These are phyloP conservation scores for Cladorrhinum samala DNA, from an alignment of 495 filamentous ascomycete species.

Conservation along the genomic window DNA sequence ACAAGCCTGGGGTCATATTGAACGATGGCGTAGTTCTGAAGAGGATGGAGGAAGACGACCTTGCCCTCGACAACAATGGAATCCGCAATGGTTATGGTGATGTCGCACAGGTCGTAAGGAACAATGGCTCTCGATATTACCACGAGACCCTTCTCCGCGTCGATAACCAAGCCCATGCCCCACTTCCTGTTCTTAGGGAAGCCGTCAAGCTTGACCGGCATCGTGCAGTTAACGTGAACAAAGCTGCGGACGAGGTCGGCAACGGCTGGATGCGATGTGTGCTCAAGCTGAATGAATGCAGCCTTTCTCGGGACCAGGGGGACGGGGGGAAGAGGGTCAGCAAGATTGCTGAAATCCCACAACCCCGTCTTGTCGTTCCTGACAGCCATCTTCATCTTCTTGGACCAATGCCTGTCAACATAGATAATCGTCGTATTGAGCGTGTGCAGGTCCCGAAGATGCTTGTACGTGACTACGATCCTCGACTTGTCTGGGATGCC, in stretches of 20 bases:
- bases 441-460: constrained; percentile 90
- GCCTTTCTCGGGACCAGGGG: constrained; percentile 68
- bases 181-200: constrained; percentile 90
- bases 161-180: constrained; percentile 90
- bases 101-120: constrained; percentile 94
- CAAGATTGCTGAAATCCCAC: constrained; percentile 90
- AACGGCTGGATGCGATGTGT: constrained; percentile 80
- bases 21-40: constrained; percentile 94
- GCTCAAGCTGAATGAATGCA: constrained; percentile 84
- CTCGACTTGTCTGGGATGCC: constrained; percentile 81
- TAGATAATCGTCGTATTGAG: constrained; percentile 87
- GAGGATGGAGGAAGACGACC: constrained; percentile 93
- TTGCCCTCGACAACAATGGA: constrained; percentile 90
- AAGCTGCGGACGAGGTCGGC: constrained; percentile 92
- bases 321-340: constrained; percentile 67
- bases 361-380: constrained; percentile 86
- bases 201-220: constrained; percentile 94
- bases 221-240: constrained; percentile 81
- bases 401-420: constrained; percentile 91
- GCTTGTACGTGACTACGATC: constrained; percentile 91
- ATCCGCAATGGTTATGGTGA: constrained; percentile 90
- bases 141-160: constrained; percentile 91
- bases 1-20: constrained; percentile 92
- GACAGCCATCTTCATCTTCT: constrained; percentile 87
- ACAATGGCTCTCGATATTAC: constrained; percentile 89